Evolutionary conservation across 202 grass and related monocot species (phyloP), one percentile per base, ranked within the genome.

Genomic region (Zoysia matrella): DNA sequence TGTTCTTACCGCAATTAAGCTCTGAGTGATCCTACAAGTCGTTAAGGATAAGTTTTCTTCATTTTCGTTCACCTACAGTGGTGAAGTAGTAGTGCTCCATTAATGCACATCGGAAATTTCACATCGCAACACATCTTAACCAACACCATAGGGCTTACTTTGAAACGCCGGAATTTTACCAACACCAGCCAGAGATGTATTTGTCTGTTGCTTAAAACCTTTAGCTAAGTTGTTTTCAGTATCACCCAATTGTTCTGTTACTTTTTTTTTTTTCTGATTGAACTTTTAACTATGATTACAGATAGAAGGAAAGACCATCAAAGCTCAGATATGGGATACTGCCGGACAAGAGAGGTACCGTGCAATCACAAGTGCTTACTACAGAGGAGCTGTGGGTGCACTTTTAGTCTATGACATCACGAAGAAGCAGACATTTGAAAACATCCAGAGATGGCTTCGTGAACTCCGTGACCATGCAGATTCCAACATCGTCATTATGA

Each of bases 271-370:
- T 36, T 36, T 36, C 75, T 83, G 50, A 89, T 62, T 15, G 14
- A 61, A 41, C 78, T 78, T 79, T 47, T 1, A 56, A 74, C 42
- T 67, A 12, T 77, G 11, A 65, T 58, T 40, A 44, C 89, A 94
- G 92, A 90, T 92, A 58, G 89, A 94, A 78, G 92, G 87, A 42
- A 92, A 94, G 82, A 94, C 92, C 8, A 85, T 94, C 60, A 92
- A 94, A 67, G 89, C 92, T 72, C 92, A 94, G 60, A 94, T 94
- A 70, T 94, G 92, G 92, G 92, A 94, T 65, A 94, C 92, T 76
- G 92, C 92, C 47, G 92, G 92, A 46, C 92, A 92, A 76, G 92
- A 94, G 81, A 92, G 87, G 82, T 92, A 94, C 82, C 92, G 92
- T 77, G 92, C 92, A 47, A 94, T 94, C 80, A 92, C 92, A 73